Evolutionary conservation across 1,139 yeast genomes (phyloP), one percentile per base, ranked within the genome.

Genomic region (Scheffersomyces cryptocercus): DNA sequence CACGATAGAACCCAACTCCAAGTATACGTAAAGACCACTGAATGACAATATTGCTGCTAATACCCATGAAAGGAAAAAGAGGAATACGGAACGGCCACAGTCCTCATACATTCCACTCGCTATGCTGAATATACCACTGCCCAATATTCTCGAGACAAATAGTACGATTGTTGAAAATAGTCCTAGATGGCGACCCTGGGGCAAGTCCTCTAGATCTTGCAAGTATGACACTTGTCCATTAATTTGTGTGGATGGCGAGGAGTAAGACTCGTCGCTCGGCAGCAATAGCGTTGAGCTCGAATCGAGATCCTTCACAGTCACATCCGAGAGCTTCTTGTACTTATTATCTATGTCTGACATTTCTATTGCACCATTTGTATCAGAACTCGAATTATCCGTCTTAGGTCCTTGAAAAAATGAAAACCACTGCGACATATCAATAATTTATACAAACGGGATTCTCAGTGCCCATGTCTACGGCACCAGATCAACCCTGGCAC

Each of bases 121-220:
- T 1, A 84, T 80, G 12, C 89, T 84, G 64, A 85, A 84, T 13
- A 85, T 85, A 0, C 93, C 93, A 1, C 89, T 82, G 0, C 93
- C 93, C n/a, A 85, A 70, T 36, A 85, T 85, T 47, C 90, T 67
- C 20, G 88, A 81, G 3, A 85, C 74, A 52, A 84, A 82, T 45
- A 84, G 51, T 15, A 84, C 75, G 39, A 83, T 73, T 0, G 88
- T 84, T 5, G 89, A 82, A 53, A 77, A 84, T 2, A 83, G 59
- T 0, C 91, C 91, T 47, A 85, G 60, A 60, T 85, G 90, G 29
- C 93, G 68, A 1, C 93, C 91, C 50, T 83, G 89, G 0, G 91
- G 91, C 1, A 83, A 74, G 28, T 84, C 89, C 46, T 73, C 77
- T 20, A 68, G 57, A 34, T 65, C 67, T 41, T 60, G 68, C 28